phyloP scores from a whole-genome alignment of 2,329 filamentous ascomycete species.

The Penicillium sp. region DNA sequence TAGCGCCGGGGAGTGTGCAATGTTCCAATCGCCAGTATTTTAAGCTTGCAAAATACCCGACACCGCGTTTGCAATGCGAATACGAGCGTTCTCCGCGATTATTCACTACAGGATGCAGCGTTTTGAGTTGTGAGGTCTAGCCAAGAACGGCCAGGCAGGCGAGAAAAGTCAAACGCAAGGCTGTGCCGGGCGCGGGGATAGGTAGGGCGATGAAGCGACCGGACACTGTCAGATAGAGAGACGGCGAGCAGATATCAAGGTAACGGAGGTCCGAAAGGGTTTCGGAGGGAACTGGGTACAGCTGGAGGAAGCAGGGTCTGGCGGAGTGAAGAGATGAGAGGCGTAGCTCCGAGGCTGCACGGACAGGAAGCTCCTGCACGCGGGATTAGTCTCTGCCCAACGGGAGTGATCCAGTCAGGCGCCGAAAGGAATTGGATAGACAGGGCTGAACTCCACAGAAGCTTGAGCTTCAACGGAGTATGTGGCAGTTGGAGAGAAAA shows the following conservation, averaged over 20 bases:
- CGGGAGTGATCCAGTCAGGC: constrained; percentile 12
- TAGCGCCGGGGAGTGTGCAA: constrained; percentile 14
- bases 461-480: constrained; percentile 15
- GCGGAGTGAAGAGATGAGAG: constrained; percentile 1
- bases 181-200: background rate
- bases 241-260: background rate
- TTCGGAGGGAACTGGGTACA: background rate
- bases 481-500: constrained; percentile 28
- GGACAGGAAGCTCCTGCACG: constrained; percentile 20
- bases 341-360: constrained; percentile 14
- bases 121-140: background rate
- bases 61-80: background rate
- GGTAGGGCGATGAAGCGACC: background rate
- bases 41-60: constrained; percentile 18
- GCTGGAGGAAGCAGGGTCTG: background rate
- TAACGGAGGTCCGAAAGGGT: background rate
- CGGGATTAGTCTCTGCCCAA: constrained; percentile 20
- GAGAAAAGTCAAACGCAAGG: background rate
- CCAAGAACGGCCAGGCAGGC: background rate
- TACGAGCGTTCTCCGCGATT: background rate
- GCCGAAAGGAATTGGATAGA: background rate
- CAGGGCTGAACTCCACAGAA: constrained; percentile 24
- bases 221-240: background rate
- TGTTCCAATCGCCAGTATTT: constrained; percentile 21
- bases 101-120: background rate